Evolutionary conservation across 179 eudicot species (phyloP).

Genomic region (Heliamphora pulchella): DNA sequence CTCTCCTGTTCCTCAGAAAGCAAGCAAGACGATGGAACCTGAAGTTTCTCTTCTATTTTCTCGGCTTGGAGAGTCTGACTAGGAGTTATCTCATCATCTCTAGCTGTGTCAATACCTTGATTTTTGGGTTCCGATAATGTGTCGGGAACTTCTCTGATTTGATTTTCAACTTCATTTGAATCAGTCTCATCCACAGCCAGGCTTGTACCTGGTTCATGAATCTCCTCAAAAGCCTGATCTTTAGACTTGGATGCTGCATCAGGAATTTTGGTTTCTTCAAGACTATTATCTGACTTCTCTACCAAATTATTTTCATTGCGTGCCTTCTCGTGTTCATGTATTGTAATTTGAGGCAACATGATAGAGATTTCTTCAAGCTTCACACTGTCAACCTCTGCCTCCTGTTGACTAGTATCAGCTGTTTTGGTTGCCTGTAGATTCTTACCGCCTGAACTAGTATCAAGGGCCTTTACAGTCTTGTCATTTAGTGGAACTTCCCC

Average conservation of each 20-base stretch:
- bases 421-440: neutral
- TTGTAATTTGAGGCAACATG: neutral
- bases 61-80: slow-evolving; percentile 3
- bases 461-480: neutral
- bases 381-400: slow-evolving; percentile 6
- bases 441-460: neutral
- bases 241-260: neutral
- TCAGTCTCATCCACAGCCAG: neutral
- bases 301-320: neutral
- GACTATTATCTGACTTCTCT: neutral
- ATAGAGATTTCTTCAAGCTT: slow-evolving; percentile 10
- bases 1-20: slow-evolving; percentile 15
- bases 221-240: slow-evolving; percentile 13
- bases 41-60: slow-evolving; percentile 13
- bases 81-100: slow-evolving; percentile 14
- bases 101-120: neutral
- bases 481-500: slow-evolving; percentile 13
- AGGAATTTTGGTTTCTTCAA: slow-evolving; percentile 5
- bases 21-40: slow-evolving; percentile 9
- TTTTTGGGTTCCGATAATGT: slow-evolving; percentile 5
- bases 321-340: slow-evolving; percentile 11
- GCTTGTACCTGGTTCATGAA: slow-evolving; percentile 3
- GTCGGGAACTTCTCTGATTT: slow-evolving; percentile 10
- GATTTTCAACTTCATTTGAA: slow-evolving; percentile 5
- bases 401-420: too few species aligned